Evolutionary conservation across 2,329 filamentous ascomycete genomes (phyloP).

Genomic region (Escovopsis weberi): DNA sequence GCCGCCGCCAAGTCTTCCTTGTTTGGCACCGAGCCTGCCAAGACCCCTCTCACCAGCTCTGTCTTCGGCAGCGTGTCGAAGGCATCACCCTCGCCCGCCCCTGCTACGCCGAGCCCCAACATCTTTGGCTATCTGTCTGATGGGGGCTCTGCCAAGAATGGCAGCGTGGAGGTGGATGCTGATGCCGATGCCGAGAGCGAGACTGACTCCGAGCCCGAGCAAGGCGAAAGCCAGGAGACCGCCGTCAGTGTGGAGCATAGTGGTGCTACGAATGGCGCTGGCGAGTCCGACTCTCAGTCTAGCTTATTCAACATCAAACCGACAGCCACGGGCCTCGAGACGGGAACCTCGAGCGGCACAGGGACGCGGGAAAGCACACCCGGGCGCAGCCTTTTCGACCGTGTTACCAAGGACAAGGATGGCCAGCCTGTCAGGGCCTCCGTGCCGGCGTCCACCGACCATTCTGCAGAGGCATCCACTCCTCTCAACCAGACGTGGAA

Average conservation of each 20-base stretch:
- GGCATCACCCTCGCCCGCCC: slow-evolving; percentile 9
- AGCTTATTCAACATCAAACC: slow-evolving; percentile 18
- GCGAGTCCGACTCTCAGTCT: slow-evolving; percentile 17
- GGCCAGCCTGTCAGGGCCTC: slow-evolving; percentile 33
- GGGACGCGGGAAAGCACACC: slow-evolving; percentile 30
- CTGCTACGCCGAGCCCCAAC: slow-evolving; percentile 18
- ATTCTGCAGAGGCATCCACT: slow-evolving; percentile 13
- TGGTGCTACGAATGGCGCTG: slow-evolving; percentile 25
- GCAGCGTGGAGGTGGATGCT: slow-evolving; percentile 33
- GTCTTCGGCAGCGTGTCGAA: slow-evolving; percentile 28
- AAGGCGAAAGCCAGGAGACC: slow-evolving; percentile 27
- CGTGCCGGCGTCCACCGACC: slow-evolving; percentile 10
- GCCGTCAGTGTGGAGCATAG: slow-evolving; percentile 29
- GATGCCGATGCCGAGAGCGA: slow-evolving; percentile 29
- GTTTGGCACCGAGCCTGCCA: slow-evolving; percentile 21
- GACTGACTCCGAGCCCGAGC: slow-evolving; percentile 29
- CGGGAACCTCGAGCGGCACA: slow-evolving; percentile 21
- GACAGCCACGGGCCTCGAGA: slow-evolving; percentile 10
- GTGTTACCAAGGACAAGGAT: slow-evolving; percentile 34
- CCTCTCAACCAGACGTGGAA: slow-evolving; percentile 27
- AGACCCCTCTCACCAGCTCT: slow-evolving; percentile 26
- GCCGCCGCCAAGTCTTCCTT: slow-evolving; percentile 18
- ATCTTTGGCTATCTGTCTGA: slow-evolving; percentile 48
- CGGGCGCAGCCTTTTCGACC: slow-evolving; percentile 39
- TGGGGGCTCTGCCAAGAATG: slow-evolving; percentile 38